Percentiles rank a stretch among this genome's conserved stretches.
phyloP scores from a whole-genome alignment of 176 grass and related monocot genomes.

The Guadua angustifolia region DNA sequence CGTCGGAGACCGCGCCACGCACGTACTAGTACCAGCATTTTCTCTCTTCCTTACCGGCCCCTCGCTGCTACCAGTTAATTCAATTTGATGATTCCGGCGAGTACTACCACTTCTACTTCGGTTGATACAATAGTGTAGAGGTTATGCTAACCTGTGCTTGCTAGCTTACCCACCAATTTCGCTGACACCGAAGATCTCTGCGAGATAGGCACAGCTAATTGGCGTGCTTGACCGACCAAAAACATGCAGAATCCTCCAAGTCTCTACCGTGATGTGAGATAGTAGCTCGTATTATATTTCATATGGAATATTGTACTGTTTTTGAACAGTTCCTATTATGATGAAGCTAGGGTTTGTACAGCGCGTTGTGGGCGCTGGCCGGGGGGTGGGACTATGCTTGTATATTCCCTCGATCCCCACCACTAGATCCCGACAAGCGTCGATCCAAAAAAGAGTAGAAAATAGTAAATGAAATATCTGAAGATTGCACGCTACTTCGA shows the following conservation, averaged over 20 bases:
- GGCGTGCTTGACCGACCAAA: constrained; percentile 41
- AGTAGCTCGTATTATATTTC: background rate
- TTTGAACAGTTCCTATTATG: background rate
- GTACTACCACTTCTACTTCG: background rate
- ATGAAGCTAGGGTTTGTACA: too few species aligned
- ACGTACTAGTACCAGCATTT: background rate
- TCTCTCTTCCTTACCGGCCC: background rate
- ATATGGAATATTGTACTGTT: background rate
- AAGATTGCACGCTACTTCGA: too few species aligned
- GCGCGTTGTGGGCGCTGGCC: too few species aligned
- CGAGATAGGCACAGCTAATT: constrained; percentile 4
- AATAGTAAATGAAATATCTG: too few species aligned
- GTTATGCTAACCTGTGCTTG: background rate
- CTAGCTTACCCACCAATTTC: background rate
- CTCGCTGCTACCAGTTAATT: too few species aligned
- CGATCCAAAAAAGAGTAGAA: too few species aligned
- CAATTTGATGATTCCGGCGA: background rate
- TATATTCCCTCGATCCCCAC: too few species aligned
- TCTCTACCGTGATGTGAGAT: background rate
- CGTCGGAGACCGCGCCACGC: background rate
- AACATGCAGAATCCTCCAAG: background rate
- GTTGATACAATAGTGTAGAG: background rate
- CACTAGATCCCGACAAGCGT: too few species aligned
- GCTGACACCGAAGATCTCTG: constrained; percentile 10
- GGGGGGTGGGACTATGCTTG: too few species aligned